These are phyloP conservation scores for Hypoxylon sp. DNA, from an alignment of 2,329 filamentous ascomycete species.

Conservation along the genomic window DNA sequence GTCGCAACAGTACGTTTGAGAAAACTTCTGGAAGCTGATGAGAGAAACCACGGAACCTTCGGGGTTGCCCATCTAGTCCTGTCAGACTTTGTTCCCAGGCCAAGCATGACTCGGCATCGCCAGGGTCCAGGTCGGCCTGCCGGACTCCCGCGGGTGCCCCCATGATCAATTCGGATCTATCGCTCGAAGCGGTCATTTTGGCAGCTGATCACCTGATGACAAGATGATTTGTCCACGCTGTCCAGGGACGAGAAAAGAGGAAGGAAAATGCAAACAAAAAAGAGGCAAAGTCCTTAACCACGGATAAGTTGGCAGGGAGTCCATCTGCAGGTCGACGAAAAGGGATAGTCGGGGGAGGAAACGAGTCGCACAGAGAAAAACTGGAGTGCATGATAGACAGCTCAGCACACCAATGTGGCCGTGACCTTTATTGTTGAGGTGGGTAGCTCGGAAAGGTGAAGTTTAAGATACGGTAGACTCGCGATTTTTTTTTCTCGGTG, in stretches of 20 bases:
- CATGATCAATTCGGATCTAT: slow-evolving; percentile 39
- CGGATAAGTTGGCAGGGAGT: slow-evolving; percentile 34
- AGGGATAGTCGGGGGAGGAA: slow-evolving; percentile 47
- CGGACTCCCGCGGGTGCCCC: slow-evolving; percentile 24
- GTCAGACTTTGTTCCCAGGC: slow-evolving; percentile 28
- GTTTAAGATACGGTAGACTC: slow-evolving; percentile 9
- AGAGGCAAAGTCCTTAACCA: slow-evolving; percentile 45
- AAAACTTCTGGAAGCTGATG: slow-evolving; percentile 45
- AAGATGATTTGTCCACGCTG: slow-evolving; percentile 37
- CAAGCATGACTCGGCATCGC: slow-evolving; percentile 18
- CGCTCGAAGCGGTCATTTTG: slow-evolving; percentile 26
- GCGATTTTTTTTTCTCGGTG: slow-evolving; percentile 20
- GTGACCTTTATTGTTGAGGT: slow-evolving; percentile 25
- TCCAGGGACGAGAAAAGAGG: slow-evolving; percentile 23
- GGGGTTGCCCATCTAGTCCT: slow-evolving; percentile 32
- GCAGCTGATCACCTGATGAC: slow-evolving; percentile 43
- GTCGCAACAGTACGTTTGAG: slow-evolving; percentile 33
- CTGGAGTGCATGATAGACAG: slow-evolving; percentile 48
- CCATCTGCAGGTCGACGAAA: slow-evolving; percentile 51
- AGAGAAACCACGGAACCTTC: slow-evolving; percentile 34
- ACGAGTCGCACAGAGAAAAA: slow-evolving; percentile 47
- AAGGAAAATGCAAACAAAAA: slow-evolving; percentile 33
- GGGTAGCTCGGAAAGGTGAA: slow-evolving; percentile 38
- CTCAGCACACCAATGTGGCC: slow-evolving; percentile 46
- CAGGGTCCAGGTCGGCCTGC: slow-evolving; percentile 28